phyloP scores from a whole-genome alignment of 2,329 filamentous ascomycete genomes.

The Fusarium gaditjirri region DNA sequence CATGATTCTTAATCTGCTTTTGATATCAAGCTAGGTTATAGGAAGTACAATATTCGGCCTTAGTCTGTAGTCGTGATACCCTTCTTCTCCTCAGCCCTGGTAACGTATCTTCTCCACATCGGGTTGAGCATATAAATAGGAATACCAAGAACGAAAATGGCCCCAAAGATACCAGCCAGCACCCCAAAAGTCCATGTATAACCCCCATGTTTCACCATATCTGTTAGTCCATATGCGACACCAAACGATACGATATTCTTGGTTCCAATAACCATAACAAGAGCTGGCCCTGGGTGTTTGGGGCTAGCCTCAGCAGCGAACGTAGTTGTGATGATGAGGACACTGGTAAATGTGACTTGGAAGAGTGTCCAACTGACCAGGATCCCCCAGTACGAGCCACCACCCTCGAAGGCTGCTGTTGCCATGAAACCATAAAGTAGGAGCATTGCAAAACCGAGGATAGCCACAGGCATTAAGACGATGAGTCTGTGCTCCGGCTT shows the following conservation, averaged over 20 bases:
- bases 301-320: background rate
- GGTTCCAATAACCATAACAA: background rate
- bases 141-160: background rate
- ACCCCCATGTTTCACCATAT: background rate
- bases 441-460: background rate
- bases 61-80: background rate
- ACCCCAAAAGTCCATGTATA: background rate
- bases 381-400: background rate
- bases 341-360: background rate
- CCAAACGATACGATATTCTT: background rate
- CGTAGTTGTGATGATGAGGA: background rate
- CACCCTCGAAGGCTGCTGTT: background rate
- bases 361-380: background rate
- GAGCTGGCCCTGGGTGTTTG: background rate
- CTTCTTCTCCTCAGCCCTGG: background rate
- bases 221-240: background rate
- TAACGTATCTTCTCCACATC: background rate
- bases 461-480: background rate
- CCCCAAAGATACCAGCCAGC: background rate
- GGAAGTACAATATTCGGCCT: rapidly evolving
- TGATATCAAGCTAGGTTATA: no score
- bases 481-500: background rate
- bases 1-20: no score
- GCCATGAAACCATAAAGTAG: background rate
- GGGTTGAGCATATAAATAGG: background rate